These are phyloP conservation scores for Penicillium soppii DNA, from an alignment of 495 filamentous ascomycete species.

Conservation along the genomic window DNA sequence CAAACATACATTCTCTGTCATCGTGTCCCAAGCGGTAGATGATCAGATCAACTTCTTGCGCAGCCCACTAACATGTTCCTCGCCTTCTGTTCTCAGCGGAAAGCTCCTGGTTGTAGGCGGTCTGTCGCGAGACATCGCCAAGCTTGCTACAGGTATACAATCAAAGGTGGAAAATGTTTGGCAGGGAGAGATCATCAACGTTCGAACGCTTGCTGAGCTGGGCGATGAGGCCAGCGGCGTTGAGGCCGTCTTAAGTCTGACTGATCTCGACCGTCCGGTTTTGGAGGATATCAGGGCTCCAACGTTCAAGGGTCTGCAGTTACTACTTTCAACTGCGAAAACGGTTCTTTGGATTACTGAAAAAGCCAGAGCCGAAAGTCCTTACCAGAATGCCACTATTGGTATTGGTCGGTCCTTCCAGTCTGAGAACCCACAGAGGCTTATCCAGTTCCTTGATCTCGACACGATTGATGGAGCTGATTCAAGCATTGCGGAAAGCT, in stretches of 20 bases:
- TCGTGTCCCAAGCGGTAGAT: conserved; percentile 36
- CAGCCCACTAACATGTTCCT: conserved; percentile 11
- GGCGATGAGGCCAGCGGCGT: too few relatives aligned
- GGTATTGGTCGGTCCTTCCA: background rate
- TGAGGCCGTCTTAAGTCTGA: too few relatives aligned
- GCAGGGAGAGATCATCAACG: too few relatives aligned
- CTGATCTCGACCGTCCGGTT: too few relatives aligned
- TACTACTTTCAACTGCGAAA: too few relatives aligned
- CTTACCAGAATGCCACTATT: background rate
- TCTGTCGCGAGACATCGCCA: background rate
- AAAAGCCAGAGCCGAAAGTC: background rate
- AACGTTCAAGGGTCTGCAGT: too few relatives aligned
- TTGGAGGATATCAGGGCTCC: too few relatives aligned
- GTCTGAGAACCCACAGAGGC: background rate
- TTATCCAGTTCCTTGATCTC: background rate
- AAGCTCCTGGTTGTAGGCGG: background rate
- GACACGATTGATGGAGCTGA: background rate
- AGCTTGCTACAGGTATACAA: too few relatives aligned
- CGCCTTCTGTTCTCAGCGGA: too few relatives aligned
- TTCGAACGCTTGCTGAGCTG: too few relatives aligned
- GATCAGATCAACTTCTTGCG: conserved; percentile 20
- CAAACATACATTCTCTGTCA: conserved; percentile 19
- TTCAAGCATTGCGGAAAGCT: too few relatives aligned
- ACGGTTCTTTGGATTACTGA: background rate
- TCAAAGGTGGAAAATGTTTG: too few relatives aligned